Base-by-base conservation (phyloP, 2,329 filamentous ascomycete species). In the Fusarium falciforme region DNA sequence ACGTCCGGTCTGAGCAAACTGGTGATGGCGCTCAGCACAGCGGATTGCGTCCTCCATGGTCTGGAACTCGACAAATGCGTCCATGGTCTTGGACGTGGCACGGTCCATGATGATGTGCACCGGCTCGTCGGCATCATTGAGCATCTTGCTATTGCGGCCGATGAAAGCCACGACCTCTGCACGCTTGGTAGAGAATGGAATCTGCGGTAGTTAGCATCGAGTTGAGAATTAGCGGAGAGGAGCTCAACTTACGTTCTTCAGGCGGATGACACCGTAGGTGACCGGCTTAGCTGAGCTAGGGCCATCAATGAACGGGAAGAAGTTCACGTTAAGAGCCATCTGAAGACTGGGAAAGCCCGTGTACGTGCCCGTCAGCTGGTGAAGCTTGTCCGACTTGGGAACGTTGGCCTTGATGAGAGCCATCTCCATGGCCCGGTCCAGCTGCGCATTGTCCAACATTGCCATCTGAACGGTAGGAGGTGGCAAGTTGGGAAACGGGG, bases 41-140 rank as follows among this genome's bases (percentile, higher is more conserved):
- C 83, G 84, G 64, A 88, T 82, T 5, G 90, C 90, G 66, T 90
- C 89, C 7, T 86, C 80, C 6, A 87, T 81, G 29, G 81, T 86
- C 25, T 85, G 77, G 67, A 91, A 90, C 79, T 91, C 90, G 47
- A 90, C 86, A 69, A 87, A 92, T 5, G 87, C 88, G 69, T 91
- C 89, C 79, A 89, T 87, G 0, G 90, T 91, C 85, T 91, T 91
- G 77, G 87, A 87, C 4, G 88, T 89, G 25, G 87, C 84, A n/a
- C 89, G 86, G 64, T 91, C 90, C 89, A 91, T 91, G 74, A 91
- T 89, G 72, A 91, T 90, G 68, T 91, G 90, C 9, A 92, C 83
- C 1, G 88, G 87, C 75, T 90, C 89, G 7, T 88, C 84, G 2
- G 77, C 79, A 67, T 91, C 89, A 33, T 85, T 87, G 55, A 90